These are phyloP conservation scores for Ambrosiella beaveri DNA, from an alignment of 2,329 filamentous ascomycete genomes.

Conservation along the genomic window DNA sequence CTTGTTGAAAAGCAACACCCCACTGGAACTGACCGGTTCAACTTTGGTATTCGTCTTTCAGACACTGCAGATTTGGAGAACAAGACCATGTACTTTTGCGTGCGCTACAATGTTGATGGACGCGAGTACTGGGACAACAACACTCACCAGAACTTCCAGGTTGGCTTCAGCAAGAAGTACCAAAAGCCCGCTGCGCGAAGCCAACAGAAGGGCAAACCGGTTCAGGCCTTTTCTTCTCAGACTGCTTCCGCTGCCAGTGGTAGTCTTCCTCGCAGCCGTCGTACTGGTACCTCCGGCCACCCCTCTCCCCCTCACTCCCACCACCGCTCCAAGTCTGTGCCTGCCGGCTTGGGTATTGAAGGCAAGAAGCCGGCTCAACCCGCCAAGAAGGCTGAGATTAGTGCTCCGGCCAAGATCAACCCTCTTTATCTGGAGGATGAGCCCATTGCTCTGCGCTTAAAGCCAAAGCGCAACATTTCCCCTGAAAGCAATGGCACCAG, in stretches of 20 bases:
- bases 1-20: slow-evolving; percentile 37
- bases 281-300: slow-evolving; percentile 20
- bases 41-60: slow-evolving; percentile 81
- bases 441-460: slow-evolving; percentile 46
- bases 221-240: slow-evolving; percentile 9
- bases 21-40: slow-evolving; percentile 61
- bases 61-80: slow-evolving; percentile 81
- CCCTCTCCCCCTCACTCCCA: slow-evolving; percentile 9
- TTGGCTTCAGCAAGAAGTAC: slow-evolving; percentile 75
- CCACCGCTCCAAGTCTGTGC: slow-evolving; percentile 36
- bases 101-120: slow-evolving; percentile 71
- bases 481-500: slow-evolving; percentile 9
- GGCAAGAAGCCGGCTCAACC: not conserved
- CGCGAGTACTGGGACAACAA: slow-evolving; percentile 97
- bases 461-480: slow-evolving; percentile 42
- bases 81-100: slow-evolving; percentile 84
- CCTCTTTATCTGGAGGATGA: slow-evolving; percentile 33
- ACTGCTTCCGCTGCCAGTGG: slow-evolving; percentile 18
- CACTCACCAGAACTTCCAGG: slow-evolving; percentile 67
- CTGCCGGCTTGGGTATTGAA: slow-evolving; percentile 40
- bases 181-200: slow-evolving; percentile 41
- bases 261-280: slow-evolving; percentile 47
- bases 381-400: not conserved
- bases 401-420: slow-evolving; percentile 1
- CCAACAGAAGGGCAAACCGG: slow-evolving; percentile 20